These are phyloP conservation scores for Pyrenophora graminea DNA, from an alignment of 2,329 filamentous ascomycete genomes.

Conservation along the genomic window DNA sequence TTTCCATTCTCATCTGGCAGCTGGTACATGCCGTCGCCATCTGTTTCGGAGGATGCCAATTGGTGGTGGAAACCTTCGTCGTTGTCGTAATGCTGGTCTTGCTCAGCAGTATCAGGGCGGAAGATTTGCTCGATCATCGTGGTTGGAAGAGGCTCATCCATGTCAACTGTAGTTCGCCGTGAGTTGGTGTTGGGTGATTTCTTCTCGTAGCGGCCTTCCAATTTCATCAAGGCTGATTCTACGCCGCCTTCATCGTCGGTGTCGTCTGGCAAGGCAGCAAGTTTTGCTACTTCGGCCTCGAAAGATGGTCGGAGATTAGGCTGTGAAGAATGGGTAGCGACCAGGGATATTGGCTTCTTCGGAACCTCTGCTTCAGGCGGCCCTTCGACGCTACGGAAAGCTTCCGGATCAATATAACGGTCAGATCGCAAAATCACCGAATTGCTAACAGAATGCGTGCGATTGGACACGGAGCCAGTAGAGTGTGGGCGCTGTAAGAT, in stretches of 20 bases:
- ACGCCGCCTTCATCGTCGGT: conserved; percentile 77
- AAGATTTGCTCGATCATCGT: conserved; percentile 23
- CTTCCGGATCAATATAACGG: conserved; percentile 29
- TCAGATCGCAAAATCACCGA: conserved; percentile 44
- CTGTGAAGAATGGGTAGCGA: conserved; percentile 60
- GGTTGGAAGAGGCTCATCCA: conserved; percentile 30
- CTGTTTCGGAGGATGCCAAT: conserved; percentile 24
- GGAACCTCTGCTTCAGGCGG: conserved; percentile 13
- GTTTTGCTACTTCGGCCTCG: conserved; percentile 82
- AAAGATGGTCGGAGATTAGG: conserved; percentile 70
- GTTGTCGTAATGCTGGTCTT: conserved; percentile 21
- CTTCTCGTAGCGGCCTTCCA: conserved; percentile 82
- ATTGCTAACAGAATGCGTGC: conserved; percentile 48
- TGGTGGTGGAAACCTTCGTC: conserved; percentile 36
- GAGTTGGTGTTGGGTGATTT: conserved; percentile 35
- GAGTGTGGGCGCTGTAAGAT: conserved; percentile 52
- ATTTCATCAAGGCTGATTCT: conserved; percentile 87
- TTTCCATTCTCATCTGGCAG: conserved; percentile 39
- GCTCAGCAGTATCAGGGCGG: conserved; percentile 25
- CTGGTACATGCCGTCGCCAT: conserved; percentile 39
- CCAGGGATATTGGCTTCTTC: conserved; percentile 47
- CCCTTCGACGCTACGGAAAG: conserved; percentile 12
- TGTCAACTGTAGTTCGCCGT: conserved; percentile 20
- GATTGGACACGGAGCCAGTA: conserved; percentile 52
- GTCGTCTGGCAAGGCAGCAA: conserved; percentile 87